These are phyloP conservation scores for Phytopythium helicoides DNA, from an alignment of 352 stramenopile genomes.

Conservation along the genomic window DNA sequence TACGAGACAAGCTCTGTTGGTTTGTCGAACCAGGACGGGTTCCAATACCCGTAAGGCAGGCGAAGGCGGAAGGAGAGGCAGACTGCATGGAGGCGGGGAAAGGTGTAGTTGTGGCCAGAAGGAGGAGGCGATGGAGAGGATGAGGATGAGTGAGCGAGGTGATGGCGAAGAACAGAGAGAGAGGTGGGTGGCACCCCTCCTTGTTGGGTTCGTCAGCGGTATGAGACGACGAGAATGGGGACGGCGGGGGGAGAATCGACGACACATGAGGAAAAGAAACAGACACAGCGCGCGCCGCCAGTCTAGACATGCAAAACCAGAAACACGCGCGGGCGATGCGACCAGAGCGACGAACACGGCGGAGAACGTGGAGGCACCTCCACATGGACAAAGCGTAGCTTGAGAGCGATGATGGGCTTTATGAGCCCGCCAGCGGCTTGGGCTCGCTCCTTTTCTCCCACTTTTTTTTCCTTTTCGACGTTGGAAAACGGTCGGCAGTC, in stretches of 20 bases:
- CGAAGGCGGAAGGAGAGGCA: background rate
- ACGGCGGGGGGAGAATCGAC: constrained; percentile 22
- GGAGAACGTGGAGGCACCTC: too few species aligned
- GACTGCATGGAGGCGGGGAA: constrained; percentile 3
- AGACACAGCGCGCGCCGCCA: constrained; percentile 14
- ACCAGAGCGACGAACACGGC: background rate
- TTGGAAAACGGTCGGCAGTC: background rate
- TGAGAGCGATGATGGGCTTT: too few species aligned
- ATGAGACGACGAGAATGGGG: constrained; percentile 9
- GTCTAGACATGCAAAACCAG: constrained; percentile 12
- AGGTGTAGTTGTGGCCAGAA: constrained; percentile 3
- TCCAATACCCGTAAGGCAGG: constrained; percentile 34
- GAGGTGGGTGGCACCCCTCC: constrained; percentile 1
- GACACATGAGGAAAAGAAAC: constrained; percentile 32
- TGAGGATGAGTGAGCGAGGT: background rate
- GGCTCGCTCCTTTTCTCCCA: background rate
- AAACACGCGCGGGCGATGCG: constrained; percentile 1
- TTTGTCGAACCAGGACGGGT: constrained; percentile 8
- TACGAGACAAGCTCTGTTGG: constrained; percentile 16
- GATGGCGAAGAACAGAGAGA: constrained; percentile 7
- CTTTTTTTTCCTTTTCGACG: constrained; percentile 1
- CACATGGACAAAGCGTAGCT: too few species aligned
- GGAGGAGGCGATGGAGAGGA: too few species aligned
- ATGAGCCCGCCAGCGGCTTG: too few species aligned
- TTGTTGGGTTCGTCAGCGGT: constrained; percentile 5